Evolutionary conservation across 306 rosid species (phyloP).

Genomic region (Chamaecrista fasciculata): DNA sequence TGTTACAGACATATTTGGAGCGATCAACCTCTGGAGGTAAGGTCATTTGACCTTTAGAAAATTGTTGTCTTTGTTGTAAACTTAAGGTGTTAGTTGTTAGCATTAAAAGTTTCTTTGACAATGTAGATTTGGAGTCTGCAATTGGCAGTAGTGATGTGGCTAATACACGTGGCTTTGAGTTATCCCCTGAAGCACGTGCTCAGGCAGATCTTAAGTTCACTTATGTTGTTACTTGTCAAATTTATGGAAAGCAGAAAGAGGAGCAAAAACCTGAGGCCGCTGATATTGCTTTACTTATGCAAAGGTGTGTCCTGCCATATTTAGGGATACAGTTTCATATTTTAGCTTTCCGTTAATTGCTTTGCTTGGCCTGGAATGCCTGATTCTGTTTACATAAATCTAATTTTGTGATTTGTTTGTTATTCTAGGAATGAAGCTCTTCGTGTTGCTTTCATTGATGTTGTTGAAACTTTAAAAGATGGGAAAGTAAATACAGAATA

Average conservation of each 20-base stretch:
- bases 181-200: constrained; percentile 87
- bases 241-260: constrained; percentile 92
- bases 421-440: constrained; percentile 84
- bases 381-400: background rate
- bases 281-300: constrained; percentile 93
- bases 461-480: constrained; percentile 69
- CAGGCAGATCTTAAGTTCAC: constrained; percentile 94
- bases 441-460: constrained; percentile 91
- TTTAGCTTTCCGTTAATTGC: constrained; percentile 1
- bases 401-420: constrained; percentile 21
- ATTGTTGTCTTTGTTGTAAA: constrained; percentile 2
- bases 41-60: constrained; percentile 9
- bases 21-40: constrained; percentile 62
- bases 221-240: constrained; percentile 87
- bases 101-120: background rate
- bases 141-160: constrained; percentile 48
- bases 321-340: constrained; percentile 1
- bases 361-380: constrained; percentile 14
- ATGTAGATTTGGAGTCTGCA: constrained; percentile 77
- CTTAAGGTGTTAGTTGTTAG: constrained; percentile 18
- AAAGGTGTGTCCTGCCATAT: constrained; percentile 54
- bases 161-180: constrained; percentile 69
- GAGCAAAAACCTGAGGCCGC: constrained; percentile 92
- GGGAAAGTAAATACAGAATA: constrained; percentile 68
- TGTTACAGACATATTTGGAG: constrained; percentile 94